Conservation (phyloP, 2,329 filamentous ascomycete genomes). For the Acarospora socialis region DNA sequence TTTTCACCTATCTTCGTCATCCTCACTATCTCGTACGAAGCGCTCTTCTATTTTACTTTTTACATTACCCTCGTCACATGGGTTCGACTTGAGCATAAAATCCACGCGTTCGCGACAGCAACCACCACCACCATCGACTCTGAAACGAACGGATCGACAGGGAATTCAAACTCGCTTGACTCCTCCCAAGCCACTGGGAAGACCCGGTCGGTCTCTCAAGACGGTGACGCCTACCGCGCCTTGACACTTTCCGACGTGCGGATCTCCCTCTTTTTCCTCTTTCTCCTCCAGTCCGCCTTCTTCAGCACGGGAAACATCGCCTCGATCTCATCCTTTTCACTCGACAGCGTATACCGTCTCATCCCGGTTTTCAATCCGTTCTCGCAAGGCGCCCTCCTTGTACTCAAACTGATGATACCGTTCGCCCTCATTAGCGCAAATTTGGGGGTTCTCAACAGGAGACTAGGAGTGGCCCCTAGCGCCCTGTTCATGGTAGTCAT, state of each 20-base stretch:
- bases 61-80: conserved; percentile 69
- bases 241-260: conserved; percentile 72
- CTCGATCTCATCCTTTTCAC: conserved; percentile 80
- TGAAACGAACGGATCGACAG: not conserved
- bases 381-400: conserved; percentile 70
- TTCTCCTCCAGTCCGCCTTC: conserved; percentile 85
- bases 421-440: conserved; percentile 88
- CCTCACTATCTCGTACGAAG: conserved; percentile 92
- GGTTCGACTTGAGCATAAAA: conserved; percentile 79
- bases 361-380: conserved; percentile 91
- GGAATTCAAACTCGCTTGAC: no score
- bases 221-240: conserved; percentile 51
- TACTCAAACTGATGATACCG: conserved; percentile 83
- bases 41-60: conserved; percentile 87
- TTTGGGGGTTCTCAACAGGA: conserved; percentile 78
- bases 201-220: conserved; percentile 12
- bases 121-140: conserved; percentile 6
- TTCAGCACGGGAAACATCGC: conserved; percentile 96
- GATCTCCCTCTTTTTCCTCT: conserved; percentile 87
- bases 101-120: conserved; percentile 37
- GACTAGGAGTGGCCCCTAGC: conserved; percentile 70
- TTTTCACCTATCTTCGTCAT: conserved; percentile 92
- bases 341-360: conserved; percentile 78
- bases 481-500: conserved; percentile 92
- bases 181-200: conserved; percentile 19